phyloP scores from a whole-genome alignment of 176 grass and related monocot species.

The Ananas comosus region DNA sequence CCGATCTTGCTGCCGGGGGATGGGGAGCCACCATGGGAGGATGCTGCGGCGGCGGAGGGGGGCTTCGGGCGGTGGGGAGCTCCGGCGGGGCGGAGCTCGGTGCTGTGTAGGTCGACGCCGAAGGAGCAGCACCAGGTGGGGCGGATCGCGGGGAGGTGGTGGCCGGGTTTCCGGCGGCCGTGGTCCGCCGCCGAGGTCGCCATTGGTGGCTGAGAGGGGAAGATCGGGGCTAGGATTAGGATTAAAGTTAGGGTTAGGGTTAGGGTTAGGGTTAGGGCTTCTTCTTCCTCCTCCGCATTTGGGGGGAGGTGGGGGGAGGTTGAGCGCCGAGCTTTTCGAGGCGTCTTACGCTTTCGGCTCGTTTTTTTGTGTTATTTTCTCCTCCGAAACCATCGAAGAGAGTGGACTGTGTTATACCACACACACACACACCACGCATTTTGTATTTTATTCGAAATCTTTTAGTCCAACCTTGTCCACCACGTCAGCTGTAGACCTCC shows the following conservation, averaged over 20 bases:
- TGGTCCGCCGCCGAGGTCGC: slow-evolving; percentile 11
- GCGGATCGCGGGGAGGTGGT: slow-evolving; percentile 15
- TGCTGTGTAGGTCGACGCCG: slow-evolving; percentile 34
- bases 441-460: too few relatives aligned
- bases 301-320: slow-evolving; percentile 14
- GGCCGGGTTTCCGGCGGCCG: slow-evolving; percentile 19
- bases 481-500: too few relatives aligned
- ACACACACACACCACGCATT: too few relatives aligned
- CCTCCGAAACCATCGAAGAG: neutral
- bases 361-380: neutral
- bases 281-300: slow-evolving; percentile 32
- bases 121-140: slow-evolving; percentile 76
- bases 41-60: slow-evolving; percentile 1
- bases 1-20: slow-evolving; percentile 8
- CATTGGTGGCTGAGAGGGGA: slow-evolving; percentile 20
- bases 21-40: neutral
- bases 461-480: too few relatives aligned
- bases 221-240: neutral
- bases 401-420: too few relatives aligned
- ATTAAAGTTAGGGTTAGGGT: slow-evolving; percentile 7
- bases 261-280: slow-evolving; percentile 18
- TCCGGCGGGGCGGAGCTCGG: neutral
- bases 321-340: neutral
- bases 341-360: slow-evolving; percentile 1
- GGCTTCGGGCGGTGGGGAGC: slow-evolving; percentile 23